A percentile compares a stretch with the other conserved stretches of the same genome.
Conservation (phyloP, 306 rosid genomes). For the Leucaena leucocephala region DNA sequence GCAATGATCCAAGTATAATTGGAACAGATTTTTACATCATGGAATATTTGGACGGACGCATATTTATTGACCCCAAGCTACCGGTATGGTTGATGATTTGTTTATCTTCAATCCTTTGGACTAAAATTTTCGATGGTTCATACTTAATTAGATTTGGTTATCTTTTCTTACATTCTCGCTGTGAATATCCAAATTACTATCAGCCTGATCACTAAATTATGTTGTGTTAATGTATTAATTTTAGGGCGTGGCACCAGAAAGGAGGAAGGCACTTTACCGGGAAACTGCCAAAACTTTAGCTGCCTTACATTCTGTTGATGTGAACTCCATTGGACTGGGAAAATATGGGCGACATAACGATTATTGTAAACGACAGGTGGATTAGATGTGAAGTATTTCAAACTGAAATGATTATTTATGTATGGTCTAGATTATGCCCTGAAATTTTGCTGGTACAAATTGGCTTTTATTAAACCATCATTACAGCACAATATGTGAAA, state of each 20-base stretch:
- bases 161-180: not conserved
- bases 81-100: conserved; percentile 65
- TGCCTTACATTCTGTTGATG: conserved; percentile 70
- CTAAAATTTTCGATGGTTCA: not conserved
- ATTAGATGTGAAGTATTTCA: conserved; percentile 11
- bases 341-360: conserved; percentile 70
- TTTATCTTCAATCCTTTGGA: not conserved
- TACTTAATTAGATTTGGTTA: not conserved
- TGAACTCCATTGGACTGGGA: conserved; percentile 79
- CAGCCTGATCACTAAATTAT: conserved; percentile 35
- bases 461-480: conserved; percentile 21
- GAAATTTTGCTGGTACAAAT: not conserved
- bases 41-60: conserved; percentile 94
- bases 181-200: conserved; percentile 9
- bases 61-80: conserved; percentile 69
- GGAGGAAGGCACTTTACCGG: conserved; percentile 67
- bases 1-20: conserved; percentile 73
- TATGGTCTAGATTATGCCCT: conserved; percentile 1
- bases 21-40: conserved; percentile 91
- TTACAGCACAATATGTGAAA: not conserved
- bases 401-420: conserved; percentile 11
- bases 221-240: conserved; percentile 11
- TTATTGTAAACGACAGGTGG: conserved; percentile 93
- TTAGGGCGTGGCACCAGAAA: conserved; percentile 74
- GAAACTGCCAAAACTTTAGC: conserved; percentile 73